Base-by-base conservation (phyloP, 768 basidiomycete genomes). In the Astraeus odoratus region DNA sequence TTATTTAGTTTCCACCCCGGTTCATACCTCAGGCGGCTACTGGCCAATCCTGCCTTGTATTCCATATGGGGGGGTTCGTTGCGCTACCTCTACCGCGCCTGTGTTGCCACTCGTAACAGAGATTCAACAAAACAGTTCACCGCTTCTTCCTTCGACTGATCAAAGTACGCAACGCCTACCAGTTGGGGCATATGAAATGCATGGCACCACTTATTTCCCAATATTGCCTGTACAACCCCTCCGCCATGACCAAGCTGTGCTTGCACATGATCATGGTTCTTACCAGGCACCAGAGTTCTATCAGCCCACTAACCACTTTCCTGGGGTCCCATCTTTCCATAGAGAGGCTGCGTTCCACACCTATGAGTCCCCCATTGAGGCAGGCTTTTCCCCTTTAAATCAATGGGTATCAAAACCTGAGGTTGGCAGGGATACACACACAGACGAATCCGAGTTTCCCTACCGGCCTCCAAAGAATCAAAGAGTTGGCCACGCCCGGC, bases 401-500 rank as follows among this genome's bases (percentile, higher is more conserved):
- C 44, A 30, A n/a, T 12, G 20, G 2, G 41, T 42, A 10, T 25
- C 42, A 4, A 50, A 50, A 8, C 41, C 30, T 15, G 25, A 33
- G 12, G 22, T 16, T 4, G 44, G 39, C 22, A 39, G 27, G 18
- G 34, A 31, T 4, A 42, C 41, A 42, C 42, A 18, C n/a, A 27
- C 33, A 2, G 19, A 40, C 15, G 53, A 49, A 25, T 36, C 52
- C 24, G 57, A 59, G 19, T 63, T 63, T 18, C 61, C 70, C 10
- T 67, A 67, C 50, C 53, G 51, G 8, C 62, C 67, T 19, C 63
- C 60, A 18, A 57, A 55, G 43, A 46, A 54, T 33, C 61, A 64
- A 46, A 57, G 49, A n/a, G 51, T 56, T 2, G 70, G 71, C 5
- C 70, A 72, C 31, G 63, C 66, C 10, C 60, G 65, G 23, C 67